Evolutionary conservation across 306 rosid species (phyloP).

Genomic region (Crotalaria pallida): DNA sequence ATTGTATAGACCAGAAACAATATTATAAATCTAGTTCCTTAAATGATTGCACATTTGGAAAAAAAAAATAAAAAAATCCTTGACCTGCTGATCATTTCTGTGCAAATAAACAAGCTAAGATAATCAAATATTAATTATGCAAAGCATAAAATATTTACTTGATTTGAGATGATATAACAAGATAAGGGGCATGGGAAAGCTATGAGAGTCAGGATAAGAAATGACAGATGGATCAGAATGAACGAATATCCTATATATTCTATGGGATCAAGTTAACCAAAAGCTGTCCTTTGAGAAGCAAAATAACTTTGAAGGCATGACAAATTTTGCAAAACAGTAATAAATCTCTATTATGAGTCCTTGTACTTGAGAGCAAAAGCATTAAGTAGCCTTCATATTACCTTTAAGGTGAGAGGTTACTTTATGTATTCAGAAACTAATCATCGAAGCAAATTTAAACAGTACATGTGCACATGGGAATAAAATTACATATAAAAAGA

Average conservation of each 20-base stretch:
- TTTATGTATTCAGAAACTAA: neutral
- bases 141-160: slow-evolving; percentile 8
- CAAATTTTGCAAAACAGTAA: neutral
- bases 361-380: neutral
- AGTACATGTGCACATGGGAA: neutral
- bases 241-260: neutral
- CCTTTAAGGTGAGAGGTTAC: neutral
- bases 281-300: neutral
- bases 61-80: neutral
- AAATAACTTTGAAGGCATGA: neutral
- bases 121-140: slow-evolving; percentile 1
- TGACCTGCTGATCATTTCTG: neutral
- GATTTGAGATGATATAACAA: neutral
- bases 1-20: neutral
- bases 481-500: neutral
- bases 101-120: neutral
- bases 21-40: neutral
- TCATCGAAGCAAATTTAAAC: neutral
- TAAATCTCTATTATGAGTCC: neutral
- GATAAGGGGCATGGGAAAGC: neutral
- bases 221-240: neutral
- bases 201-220: slow-evolving; percentile 1
- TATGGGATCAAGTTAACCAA: neutral
- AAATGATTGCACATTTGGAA: neutral
- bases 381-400: slow-evolving; percentile 2